These are phyloP conservation scores for Dalbergia oliveri DNA, from an alignment of 306 rosid species.

Conservation along the genomic window DNA sequence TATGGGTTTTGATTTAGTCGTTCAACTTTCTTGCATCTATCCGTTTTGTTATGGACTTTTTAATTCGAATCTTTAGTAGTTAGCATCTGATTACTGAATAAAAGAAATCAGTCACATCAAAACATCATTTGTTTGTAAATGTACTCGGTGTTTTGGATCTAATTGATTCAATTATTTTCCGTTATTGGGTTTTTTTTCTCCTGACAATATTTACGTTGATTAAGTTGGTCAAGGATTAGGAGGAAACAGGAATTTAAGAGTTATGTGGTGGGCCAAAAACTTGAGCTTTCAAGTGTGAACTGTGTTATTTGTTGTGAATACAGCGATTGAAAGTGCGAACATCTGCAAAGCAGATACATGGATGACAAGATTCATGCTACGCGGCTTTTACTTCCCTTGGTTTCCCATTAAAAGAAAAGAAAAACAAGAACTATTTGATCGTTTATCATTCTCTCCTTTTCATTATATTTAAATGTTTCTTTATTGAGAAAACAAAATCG, in stretches of 20 bases:
- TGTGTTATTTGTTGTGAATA: neutral
- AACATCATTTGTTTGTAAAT: neutral
- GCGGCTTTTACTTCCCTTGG: neutral
- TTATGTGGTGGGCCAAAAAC: neutral
- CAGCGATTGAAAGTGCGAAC: neutral
- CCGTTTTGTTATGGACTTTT: conserved; percentile 44
- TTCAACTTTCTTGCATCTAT: neutral
- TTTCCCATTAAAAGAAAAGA: neutral
- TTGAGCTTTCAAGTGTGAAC: neutral
- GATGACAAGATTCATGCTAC: neutral
- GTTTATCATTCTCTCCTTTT: too few relatives aligned
- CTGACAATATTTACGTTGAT: neutral
- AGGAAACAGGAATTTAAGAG: neutral
- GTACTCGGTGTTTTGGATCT: neutral
- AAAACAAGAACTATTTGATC: neutral
- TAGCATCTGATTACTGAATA: neutral
- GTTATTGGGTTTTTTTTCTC: neutral
- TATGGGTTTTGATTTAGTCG: neutral
- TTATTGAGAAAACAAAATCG: too few relatives aligned
- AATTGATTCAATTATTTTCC: neutral
- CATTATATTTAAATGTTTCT: too few relatives aligned
- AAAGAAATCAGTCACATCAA: conserved; percentile 2
- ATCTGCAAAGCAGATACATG: neutral
- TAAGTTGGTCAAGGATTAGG: neutral
- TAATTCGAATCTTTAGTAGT: conserved; percentile 27